Conservation (phyloP, 768 basidiomycete species). For the Tylopilus plumbeoviolaceoides region DNA sequence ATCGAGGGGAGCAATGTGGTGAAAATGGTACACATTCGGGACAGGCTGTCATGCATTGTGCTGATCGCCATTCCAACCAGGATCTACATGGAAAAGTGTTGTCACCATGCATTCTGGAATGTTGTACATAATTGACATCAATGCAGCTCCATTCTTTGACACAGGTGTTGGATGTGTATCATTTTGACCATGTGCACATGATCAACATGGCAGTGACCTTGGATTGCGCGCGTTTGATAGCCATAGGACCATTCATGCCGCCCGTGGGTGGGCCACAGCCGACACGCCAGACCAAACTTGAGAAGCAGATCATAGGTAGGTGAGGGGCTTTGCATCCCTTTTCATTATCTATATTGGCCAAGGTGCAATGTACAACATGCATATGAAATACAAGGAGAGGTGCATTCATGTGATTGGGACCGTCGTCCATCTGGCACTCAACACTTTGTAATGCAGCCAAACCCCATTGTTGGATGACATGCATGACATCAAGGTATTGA, state of each 20-base stretch:
- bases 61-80: conserved; percentile 23
- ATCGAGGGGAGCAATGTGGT: conserved; percentile 46
- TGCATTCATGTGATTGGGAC: too few relatives aligned
- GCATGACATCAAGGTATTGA: conserved; percentile 46
- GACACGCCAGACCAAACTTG: conserved; percentile 41
- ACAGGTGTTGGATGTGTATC: conserved; percentile 38
- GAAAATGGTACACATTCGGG: conserved; percentile 40
- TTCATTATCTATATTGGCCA: too few relatives aligned
- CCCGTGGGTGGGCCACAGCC: conserved; percentile 42
- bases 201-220: conserved; percentile 49
- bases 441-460: conserved; percentile 34
- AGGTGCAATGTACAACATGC: conserved; percentile 44
- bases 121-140: too few relatives aligned
- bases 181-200: conserved; percentile 40
- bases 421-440: too few relatives aligned
- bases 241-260: conserved; percentile 42
- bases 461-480: conserved; percentile 51
- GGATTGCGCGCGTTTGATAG: conserved; percentile 42
- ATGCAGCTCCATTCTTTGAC: too few relatives aligned
- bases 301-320: conserved; percentile 51
- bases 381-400: conserved; percentile 43
- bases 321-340: too few relatives aligned
- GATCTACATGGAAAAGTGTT: conserved; percentile 40
- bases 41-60: too few relatives aligned
- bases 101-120: too few relatives aligned